Evolutionary conservation across 495 filamentous ascomycete species (phyloP).

Genomic region (Penicillium roqueforti): DNA sequence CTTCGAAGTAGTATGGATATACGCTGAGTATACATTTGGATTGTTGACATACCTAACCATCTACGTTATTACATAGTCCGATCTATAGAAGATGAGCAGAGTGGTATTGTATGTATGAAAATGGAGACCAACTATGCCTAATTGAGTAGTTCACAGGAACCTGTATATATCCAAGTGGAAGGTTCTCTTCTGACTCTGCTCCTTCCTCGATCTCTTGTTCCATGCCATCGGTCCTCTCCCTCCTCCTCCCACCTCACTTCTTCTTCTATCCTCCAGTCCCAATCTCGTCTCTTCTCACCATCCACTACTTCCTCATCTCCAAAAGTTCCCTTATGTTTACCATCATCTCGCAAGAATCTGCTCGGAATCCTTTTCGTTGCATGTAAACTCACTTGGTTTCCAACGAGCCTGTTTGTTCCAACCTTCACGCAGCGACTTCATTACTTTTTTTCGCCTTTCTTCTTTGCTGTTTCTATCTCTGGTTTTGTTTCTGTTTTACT

Average conservation of each 20-base stretch:
- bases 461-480: neutral
- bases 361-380: conserved; percentile 17
- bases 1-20: too few relatives aligned
- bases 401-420: conserved; percentile 13
- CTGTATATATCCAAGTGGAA: neutral
- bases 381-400: conserved; percentile 29
- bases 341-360: conserved; percentile 7
- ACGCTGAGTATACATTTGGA: too few relatives aligned
- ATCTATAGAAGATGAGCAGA: too few relatives aligned
- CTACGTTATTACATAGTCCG: too few relatives aligned
- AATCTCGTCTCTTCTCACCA: conserved; percentile 7
- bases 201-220: neutral
- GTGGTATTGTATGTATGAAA: neutral
- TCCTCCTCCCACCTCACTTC: conserved; percentile 2
- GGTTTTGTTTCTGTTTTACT: neutral
- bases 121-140: neutral
- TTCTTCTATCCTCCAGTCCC: conserved; percentile 11
- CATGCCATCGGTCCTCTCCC: neutral
- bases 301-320: conserved; percentile 22
- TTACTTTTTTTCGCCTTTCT: neutral
- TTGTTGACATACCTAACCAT: too few relatives aligned
- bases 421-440: conserved; percentile 6
- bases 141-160: neutral
- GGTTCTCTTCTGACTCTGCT: neutral
- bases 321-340: conserved; percentile 5